Conservation (phyloP, 176 grass and related monocot species). For the Areca catechu region DNA sequence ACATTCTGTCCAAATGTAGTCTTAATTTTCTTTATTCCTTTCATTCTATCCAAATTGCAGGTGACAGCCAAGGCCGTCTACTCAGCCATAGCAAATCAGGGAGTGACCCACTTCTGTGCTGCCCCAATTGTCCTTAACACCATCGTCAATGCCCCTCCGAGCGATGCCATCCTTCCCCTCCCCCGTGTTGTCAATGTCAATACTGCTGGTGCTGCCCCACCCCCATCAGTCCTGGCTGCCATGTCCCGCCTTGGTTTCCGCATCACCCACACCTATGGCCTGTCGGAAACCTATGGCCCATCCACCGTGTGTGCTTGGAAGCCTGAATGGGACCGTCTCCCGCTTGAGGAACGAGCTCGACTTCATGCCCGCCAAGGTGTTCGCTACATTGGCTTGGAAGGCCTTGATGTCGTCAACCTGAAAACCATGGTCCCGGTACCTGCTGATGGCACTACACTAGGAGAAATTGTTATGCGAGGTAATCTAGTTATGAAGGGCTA, state of each 20-base stretch:
- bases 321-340: conserved; percentile 30
- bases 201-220: conserved; percentile 31
- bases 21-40: too few species aligned
- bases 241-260: conserved; percentile 30
- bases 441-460: conserved; percentile 21
- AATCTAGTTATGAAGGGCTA: conserved; percentile 34
- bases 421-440: conserved; percentile 25
- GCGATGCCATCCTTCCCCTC: conserved; percentile 10
- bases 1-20: not conserved
- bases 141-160: conserved; percentile 15
- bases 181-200: conserved; percentile 14
- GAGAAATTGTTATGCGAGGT: conserved; percentile 32
- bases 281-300: conserved; percentile 28
- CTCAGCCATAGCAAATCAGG: not conserved
- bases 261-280: conserved; percentile 32
- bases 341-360: not conserved
- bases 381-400: conserved; percentile 14
- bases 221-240: conserved; percentile 12
- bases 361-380: conserved; percentile 29
- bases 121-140: conserved; percentile 22
- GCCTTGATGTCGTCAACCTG: conserved; percentile 15
- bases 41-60: not conserved
- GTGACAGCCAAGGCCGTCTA: conserved; percentile 3
- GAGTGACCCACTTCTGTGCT: conserved; percentile 6
- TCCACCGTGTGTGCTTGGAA: conserved; percentile 20